phyloP scores from a whole-genome alignment of 768 basidiomycete species.

The Paxillus involutus region DNA sequence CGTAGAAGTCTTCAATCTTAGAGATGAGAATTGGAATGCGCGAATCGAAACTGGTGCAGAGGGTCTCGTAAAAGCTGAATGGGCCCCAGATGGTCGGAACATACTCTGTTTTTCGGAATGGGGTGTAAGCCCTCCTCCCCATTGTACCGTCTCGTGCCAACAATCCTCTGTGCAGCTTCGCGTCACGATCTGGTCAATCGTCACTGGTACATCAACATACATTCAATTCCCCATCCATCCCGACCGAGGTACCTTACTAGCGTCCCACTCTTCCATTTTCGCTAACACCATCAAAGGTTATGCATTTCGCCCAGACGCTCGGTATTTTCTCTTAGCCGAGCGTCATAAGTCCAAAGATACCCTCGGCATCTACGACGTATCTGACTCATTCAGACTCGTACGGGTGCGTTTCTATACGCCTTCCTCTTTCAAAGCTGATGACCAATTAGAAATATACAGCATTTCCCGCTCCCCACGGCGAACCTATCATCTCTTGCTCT shows the following conservation, averaged over 20 bases:
- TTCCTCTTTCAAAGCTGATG: conserved; percentile 14
- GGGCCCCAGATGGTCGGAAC: conserved; percentile 84
- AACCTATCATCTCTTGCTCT: conserved; percentile 69
- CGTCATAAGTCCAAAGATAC: conserved; percentile 89
- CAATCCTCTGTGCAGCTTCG: conserved; percentile 55
- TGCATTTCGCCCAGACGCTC: conserved; percentile 75
- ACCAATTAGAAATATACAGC: conserved; percentile 44
- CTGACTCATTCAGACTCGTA: conserved; percentile 67
- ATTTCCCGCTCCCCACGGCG: conserved; percentile 78
- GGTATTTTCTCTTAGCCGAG: conserved; percentile 85
- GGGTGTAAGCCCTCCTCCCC: conserved; percentile 65
- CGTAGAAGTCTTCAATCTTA: conserved; percentile 76
- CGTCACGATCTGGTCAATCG: conserved; percentile 83
- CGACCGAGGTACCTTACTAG: conserved; percentile 57
- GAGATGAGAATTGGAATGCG: conserved; percentile 77
- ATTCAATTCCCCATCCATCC: conserved; percentile 86
- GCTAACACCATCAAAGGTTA: conserved; percentile 48
- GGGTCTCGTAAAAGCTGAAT: conserved; percentile 83
- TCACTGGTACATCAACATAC: conserved; percentile 71
- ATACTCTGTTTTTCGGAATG: conserved; percentile 91
- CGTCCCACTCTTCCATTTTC: not conserved
- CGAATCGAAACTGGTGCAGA: conserved; percentile 81
- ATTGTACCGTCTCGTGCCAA: conserved; percentile 1
- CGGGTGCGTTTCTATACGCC: conserved; percentile 43
- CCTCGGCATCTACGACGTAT: conserved; percentile 78